Base-by-base conservation (phyloP, 495 filamentous ascomycete species). In the Penicillium macrosclerotiorum region DNA sequence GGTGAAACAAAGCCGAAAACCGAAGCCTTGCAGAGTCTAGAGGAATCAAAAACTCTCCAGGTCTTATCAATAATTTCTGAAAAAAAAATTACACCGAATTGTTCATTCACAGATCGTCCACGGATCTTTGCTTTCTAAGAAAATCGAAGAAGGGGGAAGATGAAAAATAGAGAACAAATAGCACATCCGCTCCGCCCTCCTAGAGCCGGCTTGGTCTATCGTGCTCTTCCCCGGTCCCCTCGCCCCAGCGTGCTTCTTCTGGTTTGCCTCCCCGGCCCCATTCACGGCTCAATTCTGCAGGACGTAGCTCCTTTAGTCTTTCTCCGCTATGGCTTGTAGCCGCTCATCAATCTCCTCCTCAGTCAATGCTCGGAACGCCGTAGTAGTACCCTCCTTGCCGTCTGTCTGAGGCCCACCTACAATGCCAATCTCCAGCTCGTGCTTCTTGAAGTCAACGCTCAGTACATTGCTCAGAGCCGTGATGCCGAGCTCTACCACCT, bases 381-480 rank as follows among this genome's bases (percentile, higher is more conserved):
- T 67, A 62, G 88, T 79, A 37, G 81, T 82, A 32, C 88, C 86
- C 58, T 92, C 86, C 69, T 88, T 76, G 59, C 89, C 91, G 59
- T 91, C 90, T 32, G 71, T 63, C 48, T 77, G 73, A 25, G 89
- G 88, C 20, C 87, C 90, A 51, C 93, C 93, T 13, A 96, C 93
- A 59, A 98, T 87, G 54, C 94, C 93, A 63, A 98, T 86, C 75
- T 98, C 93, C 61, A 98, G 82, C 76, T 98, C 93, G 62, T 86
- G 85, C 76, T 96, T 96, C 84, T 98, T 98, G 77, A 98, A 98
- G 70, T 98, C 93, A 57, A 97, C 94, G 64, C 90, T 95, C 42
- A 98, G 80, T 40, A 98, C 91, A 40, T 85, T 93, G 78, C 92
- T 95, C 64, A 98, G 69, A 8, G 93, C 87, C 12, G 89, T 84